Evolutionary conservation across 306 rosid genomes (phyloP).

Genomic region (Spatholobus suberectus): DNA sequence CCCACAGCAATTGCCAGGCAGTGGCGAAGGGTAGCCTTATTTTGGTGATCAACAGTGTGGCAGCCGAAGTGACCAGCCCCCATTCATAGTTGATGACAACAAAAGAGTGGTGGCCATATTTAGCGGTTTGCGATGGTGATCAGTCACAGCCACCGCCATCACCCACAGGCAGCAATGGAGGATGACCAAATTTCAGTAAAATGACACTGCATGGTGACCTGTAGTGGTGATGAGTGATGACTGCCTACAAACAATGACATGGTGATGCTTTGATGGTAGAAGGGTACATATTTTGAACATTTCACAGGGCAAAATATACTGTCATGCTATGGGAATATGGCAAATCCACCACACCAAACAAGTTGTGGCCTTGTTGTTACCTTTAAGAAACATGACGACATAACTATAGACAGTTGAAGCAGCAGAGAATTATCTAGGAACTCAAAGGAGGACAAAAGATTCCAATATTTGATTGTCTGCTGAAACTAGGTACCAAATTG

Average conservation of each 20-base stretch:
- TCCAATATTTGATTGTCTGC: neutral
- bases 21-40: neutral
- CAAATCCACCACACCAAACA: neutral
- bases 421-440: neutral
- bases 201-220: neutral
- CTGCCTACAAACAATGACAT: neutral
- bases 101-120: neutral
- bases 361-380: neutral
- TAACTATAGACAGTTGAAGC: neutral
- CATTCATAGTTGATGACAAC: neutral
- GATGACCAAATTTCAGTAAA: neutral
- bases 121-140: neutral
- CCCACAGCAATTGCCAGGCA: no score
- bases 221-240: neutral
- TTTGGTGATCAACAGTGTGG: neutral
- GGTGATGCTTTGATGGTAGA: neutral
- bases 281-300: neutral
- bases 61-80: neutral
- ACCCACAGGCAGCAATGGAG: neutral
- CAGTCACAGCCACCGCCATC: neutral
- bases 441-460: slow-evolving; percentile 6
- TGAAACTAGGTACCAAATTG: neutral
- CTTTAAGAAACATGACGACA: neutral
- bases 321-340: neutral
- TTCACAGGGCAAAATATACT: neutral